Base-by-base conservation (phyloP, 2,329 filamentous ascomycete genomes). In the Ophiostoma himal-ulmi region DNA sequence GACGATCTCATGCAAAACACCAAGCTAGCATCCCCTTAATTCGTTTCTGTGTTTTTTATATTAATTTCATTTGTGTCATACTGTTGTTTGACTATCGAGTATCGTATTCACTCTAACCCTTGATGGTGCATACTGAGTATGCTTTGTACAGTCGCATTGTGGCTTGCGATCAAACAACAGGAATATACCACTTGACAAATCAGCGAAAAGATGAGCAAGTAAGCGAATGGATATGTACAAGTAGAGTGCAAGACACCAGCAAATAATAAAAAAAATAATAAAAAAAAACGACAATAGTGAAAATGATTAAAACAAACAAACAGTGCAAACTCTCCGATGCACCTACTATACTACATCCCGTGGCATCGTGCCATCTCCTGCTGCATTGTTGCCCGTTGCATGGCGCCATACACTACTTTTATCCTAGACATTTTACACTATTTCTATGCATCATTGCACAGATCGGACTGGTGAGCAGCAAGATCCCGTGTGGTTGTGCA, bases 1-100 rank as follows among this genome's bases (percentile, higher is more conserved):
- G 52, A 57, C 52, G 52, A 57, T 57, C 52, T 57, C 22, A 57
- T 57, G 52, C 52, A 30, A 57, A 57, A 57, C 52, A 57, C 52
- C n/a, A 57, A 14, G 52, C 52, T 57, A 57, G 22, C 52, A 57
- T 57, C 52, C 52, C 52, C 52, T 57, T 26, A 57, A 20, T 48
- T 48, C 44, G n/a, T 30, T 57, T 57, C n/a, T 57, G 13, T 57
- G 13, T 26, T 57, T 57, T n/a, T 26, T 10, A 57, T 26, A 57
- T 57, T 14, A 26, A 22, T 26, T 54, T 57, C 22, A 13, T 22
- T 57, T 57, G 52, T 57, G 26, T 57, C 52, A 26, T 14, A 20
- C 14, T 48, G 13, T 48, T 44, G 39, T 44, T 44, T 17, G 10
- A 13, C 39, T 48, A 48, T 48, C 20, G 14, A 17, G 14, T 6